phyloP scores from a whole-genome alignment of 2,329 filamentous ascomycete genomes.

The Parascedosporium putredinis region DNA sequence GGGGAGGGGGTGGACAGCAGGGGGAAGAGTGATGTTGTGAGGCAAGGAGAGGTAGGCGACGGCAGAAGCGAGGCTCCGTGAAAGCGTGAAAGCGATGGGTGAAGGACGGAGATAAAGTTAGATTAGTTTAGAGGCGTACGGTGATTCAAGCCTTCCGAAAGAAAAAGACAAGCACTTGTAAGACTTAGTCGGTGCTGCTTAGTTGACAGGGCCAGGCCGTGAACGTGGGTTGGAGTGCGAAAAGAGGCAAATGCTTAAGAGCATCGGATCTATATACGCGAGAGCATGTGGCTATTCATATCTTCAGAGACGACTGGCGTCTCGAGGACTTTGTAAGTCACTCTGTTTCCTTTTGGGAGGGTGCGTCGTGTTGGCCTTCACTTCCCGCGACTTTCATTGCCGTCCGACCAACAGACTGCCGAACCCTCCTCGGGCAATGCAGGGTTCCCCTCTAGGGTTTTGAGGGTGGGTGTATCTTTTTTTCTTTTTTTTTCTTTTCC shows the following conservation, averaged over 20 bases:
- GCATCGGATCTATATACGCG: conserved; percentile 1
- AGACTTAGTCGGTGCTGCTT: too few species aligned
- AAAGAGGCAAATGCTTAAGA: not conserved
- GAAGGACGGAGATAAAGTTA: too few species aligned
- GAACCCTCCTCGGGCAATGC: not conserved
- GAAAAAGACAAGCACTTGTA: not conserved
- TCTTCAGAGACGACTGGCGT: not conserved
- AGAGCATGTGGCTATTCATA: too few species aligned
- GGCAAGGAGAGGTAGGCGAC: too few species aligned
- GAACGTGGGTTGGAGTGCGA: not conserved
- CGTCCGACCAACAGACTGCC: not conserved
- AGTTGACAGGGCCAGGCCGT: not conserved
- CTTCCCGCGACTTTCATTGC: too few species aligned
- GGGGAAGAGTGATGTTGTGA: not conserved
- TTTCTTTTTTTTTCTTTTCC: too few species aligned
- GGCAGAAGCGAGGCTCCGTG: too few species aligned
- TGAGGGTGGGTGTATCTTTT: too few species aligned
- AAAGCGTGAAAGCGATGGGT: not conserved
- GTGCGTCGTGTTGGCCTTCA: not conserved
- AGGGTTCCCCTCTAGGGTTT: conserved; percentile 1
- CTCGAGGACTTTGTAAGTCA: not conserved
- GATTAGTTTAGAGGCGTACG: too few species aligned
- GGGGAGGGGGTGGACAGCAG: not conserved
- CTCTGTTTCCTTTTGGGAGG: not conserved
- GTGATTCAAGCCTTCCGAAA: not conserved